Percentiles rank a stretch among this genome's conserved stretches.
phyloP scores from a whole-genome alignment of 83 land plant species.

The Thuja plicata region DNA sequence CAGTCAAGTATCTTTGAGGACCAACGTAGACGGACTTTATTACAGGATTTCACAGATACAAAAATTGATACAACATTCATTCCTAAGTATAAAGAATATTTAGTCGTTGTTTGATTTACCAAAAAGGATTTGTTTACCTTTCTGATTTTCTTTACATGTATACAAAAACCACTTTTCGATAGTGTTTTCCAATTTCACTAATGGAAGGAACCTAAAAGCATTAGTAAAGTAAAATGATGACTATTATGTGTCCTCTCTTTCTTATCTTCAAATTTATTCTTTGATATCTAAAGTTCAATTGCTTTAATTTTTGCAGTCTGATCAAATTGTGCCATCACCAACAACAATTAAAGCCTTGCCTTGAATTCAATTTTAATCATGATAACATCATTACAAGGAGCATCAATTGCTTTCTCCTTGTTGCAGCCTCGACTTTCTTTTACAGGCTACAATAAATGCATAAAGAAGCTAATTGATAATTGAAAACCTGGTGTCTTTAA shows the following conservation, averaged over 20 bases:
- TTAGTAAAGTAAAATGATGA: not conserved
- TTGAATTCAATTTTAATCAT: slow-evolving; percentile 5
- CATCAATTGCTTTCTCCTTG: not conserved
- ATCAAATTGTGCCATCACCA: not conserved
- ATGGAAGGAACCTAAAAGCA: not conserved
- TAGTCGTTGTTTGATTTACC: slow-evolving; percentile 62
- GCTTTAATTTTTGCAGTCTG: slow-evolving; percentile 6
- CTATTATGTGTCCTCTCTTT: not conserved
- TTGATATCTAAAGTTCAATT: slow-evolving; percentile 5
- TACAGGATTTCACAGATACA: slow-evolving; percentile 92
- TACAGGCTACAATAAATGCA: slow-evolving; percentile 3
- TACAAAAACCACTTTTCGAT: not conserved
- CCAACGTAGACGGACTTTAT: slow-evolving; percentile 6
- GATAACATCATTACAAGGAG: not conserved
- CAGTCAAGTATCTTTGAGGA: not conserved
- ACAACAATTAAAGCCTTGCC: not conserved
- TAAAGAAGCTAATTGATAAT: slow-evolving; percentile 2
- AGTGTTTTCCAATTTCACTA: not conserved
- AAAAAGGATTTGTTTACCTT: not conserved
- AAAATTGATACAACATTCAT: slow-evolving; percentile 97
- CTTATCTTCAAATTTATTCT: not conserved
- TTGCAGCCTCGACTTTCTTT: not conserved
- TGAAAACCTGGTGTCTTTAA: not conserved
- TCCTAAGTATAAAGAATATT: slow-evolving; percentile 88
- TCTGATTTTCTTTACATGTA: slow-evolving; percentile 3